phyloP scores from a whole-genome alignment of 805 yeast species.

The Candida wancherniae region DNA sequence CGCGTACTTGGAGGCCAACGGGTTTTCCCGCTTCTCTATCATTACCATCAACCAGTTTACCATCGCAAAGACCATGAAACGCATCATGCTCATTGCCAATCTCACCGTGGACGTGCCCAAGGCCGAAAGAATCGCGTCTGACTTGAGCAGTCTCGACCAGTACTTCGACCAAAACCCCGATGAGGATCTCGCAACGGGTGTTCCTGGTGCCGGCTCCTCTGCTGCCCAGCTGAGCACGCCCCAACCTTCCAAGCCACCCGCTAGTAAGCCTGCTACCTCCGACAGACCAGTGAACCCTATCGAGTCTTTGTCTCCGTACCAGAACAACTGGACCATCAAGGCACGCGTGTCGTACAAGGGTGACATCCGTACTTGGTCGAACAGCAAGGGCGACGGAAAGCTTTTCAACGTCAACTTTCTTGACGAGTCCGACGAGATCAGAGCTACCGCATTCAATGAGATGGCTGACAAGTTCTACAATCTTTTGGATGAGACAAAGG shows the following conservation, averaged over 20 bases:
- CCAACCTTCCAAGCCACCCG: slow-evolving; percentile 5
- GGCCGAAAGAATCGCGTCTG: slow-evolving; percentile 31
- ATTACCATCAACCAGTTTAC: slow-evolving; percentile 39
- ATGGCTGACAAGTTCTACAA: slow-evolving; percentile 76
- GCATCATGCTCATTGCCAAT: slow-evolving; percentile 44
- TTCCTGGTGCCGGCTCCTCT: slow-evolving; percentile 17
- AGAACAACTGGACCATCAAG: slow-evolving; percentile 85
- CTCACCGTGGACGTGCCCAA: slow-evolving; percentile 38
- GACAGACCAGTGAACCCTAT: slow-evolving; percentile 53
- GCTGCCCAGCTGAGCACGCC: slow-evolving; percentile 1
- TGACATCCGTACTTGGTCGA: slow-evolving; percentile 84
- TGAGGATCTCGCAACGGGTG: slow-evolving; percentile 34
- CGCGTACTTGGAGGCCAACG: slow-evolving; percentile 36
- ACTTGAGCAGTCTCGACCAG: slow-evolving; percentile 46
- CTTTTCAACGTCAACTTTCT: slow-evolving; percentile 81
- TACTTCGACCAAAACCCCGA: slow-evolving; percentile 57
- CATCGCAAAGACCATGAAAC: slow-evolving; percentile 45
- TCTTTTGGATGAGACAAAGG: slow-evolving; percentile 80
- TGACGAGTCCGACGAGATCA: slow-evolving; percentile 93
- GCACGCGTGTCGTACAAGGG: slow-evolving; percentile 88
- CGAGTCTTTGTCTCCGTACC: slow-evolving; percentile 87
- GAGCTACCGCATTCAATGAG: slow-evolving; percentile 92
- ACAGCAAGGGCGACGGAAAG: slow-evolving; percentile 83
- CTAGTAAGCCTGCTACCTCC: not conserved
- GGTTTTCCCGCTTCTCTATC: slow-evolving; percentile 42